Evolutionary conservation across 345 rosid species (phyloP).

Genomic region (Linum usitatissimum): DNA sequence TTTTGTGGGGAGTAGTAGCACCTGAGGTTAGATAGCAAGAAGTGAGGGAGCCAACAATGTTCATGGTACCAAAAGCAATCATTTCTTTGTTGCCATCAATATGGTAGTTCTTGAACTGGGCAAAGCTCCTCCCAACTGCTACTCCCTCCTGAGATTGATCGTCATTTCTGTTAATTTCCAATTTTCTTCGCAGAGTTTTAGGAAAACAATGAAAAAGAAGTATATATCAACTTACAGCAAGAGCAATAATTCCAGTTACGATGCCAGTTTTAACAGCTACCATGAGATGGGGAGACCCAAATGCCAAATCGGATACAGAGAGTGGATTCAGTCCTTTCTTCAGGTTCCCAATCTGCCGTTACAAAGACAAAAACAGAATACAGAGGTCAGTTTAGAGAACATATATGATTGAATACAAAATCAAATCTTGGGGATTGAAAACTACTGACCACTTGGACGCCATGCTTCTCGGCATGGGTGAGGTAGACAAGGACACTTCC

Average conservation of each 20-base stretch:
- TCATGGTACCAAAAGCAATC: constrained; percentile 39
- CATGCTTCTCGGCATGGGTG: constrained; percentile 21
- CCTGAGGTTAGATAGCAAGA: constrained; percentile 38
- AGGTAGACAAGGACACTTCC: constrained; percentile 33
- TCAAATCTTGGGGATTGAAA: neutral
- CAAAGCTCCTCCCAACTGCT: constrained; percentile 37
- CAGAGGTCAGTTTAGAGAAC: neutral
- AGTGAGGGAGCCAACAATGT: constrained; percentile 32
- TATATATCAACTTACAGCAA: neutral
- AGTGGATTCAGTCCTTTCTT: constrained; percentile 2
- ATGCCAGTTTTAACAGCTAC: neutral
- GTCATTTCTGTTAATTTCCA: neutral
- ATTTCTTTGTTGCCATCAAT: constrained; percentile 43
- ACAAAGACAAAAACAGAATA: neutral
- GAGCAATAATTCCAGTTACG: constrained; percentile 3
- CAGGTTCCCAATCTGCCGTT: neutral
- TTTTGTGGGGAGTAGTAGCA: neutral
- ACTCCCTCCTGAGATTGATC: constrained; percentile 26
- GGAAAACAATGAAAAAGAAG: neutral
- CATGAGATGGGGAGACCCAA: neutral
- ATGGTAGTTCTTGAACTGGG: constrained; percentile 33
- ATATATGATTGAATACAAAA: neutral
- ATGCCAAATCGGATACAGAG: neutral
- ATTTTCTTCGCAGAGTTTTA: neutral
- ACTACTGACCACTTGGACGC: constrained; percentile 31